Evolutionary conservation across 2,329 filamentous ascomycete species (phyloP).

Genomic region (Aureobasidium sp.): DNA sequence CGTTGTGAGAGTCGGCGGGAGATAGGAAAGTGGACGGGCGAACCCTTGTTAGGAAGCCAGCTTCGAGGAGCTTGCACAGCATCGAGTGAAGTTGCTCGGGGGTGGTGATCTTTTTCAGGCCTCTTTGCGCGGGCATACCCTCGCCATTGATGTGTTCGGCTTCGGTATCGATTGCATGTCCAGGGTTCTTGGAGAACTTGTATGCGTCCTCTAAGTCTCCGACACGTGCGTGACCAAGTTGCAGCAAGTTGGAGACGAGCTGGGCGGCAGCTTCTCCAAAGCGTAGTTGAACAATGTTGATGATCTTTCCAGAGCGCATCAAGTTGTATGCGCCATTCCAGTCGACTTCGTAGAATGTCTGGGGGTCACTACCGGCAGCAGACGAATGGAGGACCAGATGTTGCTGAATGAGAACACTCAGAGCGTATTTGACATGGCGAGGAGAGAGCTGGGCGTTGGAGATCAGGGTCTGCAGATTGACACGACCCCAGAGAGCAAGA

Average conservation of each 20-base stretch:
- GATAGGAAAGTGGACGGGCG: constrained; percentile 39
- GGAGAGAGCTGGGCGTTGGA: constrained; percentile 63
- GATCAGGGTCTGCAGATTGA: constrained; percentile 59
- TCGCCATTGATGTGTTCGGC: constrained; percentile 19
- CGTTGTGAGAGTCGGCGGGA: constrained; percentile 45
- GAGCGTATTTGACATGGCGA: constrained; percentile 70
- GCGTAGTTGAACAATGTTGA: constrained; percentile 63
- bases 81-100: constrained; percentile 34
- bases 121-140: constrained; percentile 13
- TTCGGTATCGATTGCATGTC: constrained; percentile 19
- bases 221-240: constrained; percentile 68
- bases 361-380: constrained; percentile 45
- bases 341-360: constrained; percentile 78
- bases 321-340: constrained; percentile 71
- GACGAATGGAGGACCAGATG: constrained; percentile 50
- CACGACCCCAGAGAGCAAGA: constrained; percentile 70
- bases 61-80: constrained; percentile 46
- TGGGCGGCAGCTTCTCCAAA: constrained; percentile 67
- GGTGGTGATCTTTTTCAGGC: constrained; percentile 24
- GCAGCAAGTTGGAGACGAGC: constrained; percentile 65
- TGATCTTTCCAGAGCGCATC: constrained; percentile 70
- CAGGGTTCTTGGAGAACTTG: constrained; percentile 29
- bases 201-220: constrained; percentile 61
- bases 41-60: constrained; percentile 61
- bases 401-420: constrained; percentile 80